Evolutionary conservation across 1,284 basidiomycete species (phyloP).

Genomic region (Bjerkandera adusta): DNA sequence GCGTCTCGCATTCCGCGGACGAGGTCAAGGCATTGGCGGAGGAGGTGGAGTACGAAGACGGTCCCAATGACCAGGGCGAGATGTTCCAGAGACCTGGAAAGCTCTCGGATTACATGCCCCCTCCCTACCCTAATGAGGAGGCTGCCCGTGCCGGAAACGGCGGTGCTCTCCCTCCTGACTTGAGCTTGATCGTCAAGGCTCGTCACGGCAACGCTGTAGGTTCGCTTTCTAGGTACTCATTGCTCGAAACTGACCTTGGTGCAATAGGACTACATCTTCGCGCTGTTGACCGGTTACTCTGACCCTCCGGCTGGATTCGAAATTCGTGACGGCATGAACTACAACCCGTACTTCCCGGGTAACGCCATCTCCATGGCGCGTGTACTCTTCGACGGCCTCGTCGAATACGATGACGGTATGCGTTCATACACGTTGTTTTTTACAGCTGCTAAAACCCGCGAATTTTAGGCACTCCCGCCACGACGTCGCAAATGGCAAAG

Average conservation of each 20-base stretch:
- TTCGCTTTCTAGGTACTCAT: conserved; percentile 17
- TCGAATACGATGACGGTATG: conserved; percentile 91
- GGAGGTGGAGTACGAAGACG: conserved; percentile 96
- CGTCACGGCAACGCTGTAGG: conserved; percentile 93
- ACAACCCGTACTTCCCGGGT: conserved; percentile 97
- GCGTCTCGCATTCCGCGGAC: conserved; percentile 94
- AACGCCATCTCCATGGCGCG: conserved; percentile 99
- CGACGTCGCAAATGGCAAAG: conserved; percentile 99
- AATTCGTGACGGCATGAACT: conserved; percentile 96
- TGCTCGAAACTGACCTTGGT: conserved; percentile 7
- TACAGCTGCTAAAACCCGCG: not conserved
- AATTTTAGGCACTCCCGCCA: conserved; percentile 84
- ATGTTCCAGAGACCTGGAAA: conserved; percentile 99
- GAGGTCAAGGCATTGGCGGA: conserved; percentile 94
- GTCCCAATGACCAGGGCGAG: conserved; percentile 93
- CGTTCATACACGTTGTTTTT: conserved; percentile 1
- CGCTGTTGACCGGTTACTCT: conserved; percentile 95
- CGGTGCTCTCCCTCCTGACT: conserved; percentile 96
- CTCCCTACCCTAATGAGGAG: conserved; percentile 97
- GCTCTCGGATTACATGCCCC: conserved; percentile 94
- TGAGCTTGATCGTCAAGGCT: conserved; percentile 97
- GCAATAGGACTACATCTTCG: conserved; percentile 90
- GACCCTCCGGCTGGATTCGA: conserved; percentile 97
- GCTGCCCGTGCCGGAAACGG: conserved; percentile 93
- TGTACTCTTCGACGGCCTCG: conserved; percentile 91